Evolutionary conservation across 345 rosid genomes (phyloP).

Genomic region (Syzygium aromaticum): DNA sequence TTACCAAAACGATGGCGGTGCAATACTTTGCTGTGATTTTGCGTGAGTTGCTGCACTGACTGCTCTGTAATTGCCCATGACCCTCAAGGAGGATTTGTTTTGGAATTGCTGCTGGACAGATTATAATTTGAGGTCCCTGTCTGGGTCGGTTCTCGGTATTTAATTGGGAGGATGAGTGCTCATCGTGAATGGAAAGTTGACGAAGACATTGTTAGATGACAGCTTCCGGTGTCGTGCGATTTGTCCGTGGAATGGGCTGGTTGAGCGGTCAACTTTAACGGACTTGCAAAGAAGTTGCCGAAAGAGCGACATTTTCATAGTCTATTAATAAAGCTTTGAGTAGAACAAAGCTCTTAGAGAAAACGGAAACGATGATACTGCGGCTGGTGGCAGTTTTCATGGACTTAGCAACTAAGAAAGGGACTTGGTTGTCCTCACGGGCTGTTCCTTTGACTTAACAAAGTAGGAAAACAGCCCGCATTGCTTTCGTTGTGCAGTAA

Average conservation of each 20-base stretch:
- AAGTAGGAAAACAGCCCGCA: neutral
- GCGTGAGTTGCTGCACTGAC: neutral
- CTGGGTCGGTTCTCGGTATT: neutral
- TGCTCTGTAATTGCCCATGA: neutral
- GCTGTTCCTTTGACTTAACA: neutral
- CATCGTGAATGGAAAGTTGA: neutral
- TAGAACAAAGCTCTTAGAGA: neutral
- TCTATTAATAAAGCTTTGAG: neutral
- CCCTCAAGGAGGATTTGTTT: neutral
- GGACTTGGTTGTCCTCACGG: neutral
- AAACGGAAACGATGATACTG: neutral
- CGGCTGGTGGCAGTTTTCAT: neutral
- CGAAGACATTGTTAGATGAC: neutral
- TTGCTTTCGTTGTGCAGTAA: neutral
- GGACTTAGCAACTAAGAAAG: neutral
- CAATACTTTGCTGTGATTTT: neutral
- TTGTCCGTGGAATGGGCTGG: neutral
- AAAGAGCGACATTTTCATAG: neutral
- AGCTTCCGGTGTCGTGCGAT: neutral
- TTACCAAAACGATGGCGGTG: neutral
- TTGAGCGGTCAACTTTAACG: neutral
- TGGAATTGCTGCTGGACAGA: neutral
- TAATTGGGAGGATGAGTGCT: neutral
- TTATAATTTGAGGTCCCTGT: neutral
- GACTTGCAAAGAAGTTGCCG: neutral